Conservation (phyloP, 441 rosid species). For the Jatropha podagrica region DNA sequence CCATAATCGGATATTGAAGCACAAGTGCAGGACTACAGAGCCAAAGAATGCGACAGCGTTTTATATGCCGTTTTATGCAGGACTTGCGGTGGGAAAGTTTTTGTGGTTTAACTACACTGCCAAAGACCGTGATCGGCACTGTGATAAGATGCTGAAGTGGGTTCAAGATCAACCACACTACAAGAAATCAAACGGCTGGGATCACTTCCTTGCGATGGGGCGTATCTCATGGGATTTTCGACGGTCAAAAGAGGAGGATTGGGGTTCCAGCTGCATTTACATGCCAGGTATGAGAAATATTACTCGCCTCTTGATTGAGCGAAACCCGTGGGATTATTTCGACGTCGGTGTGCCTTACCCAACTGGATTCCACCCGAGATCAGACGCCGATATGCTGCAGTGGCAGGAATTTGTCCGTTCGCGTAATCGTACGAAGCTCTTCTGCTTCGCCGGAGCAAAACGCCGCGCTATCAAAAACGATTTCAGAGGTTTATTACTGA, state of each 20-base stretch:
- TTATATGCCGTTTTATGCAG: slow-evolving; percentile 87
- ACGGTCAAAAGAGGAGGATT: slow-evolving; percentile 59
- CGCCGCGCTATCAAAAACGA: slow-evolving; percentile 61
- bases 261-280: slow-evolving; percentile 93
- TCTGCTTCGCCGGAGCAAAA: slow-evolving; percentile 88
- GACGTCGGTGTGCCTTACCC: slow-evolving; percentile 94
- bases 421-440: slow-evolving; percentile 51
- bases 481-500: slow-evolving; percentile 61
- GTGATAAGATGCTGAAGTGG: slow-evolving; percentile 65
- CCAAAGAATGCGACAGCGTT: slow-evolving; percentile 72
- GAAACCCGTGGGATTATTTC: slow-evolving; percentile 95
- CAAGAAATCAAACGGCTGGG: slow-evolving; percentile 74
- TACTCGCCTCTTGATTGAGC: slow-evolving; percentile 87
- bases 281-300: slow-evolving; percentile 82
- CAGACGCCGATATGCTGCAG: slow-evolving; percentile 53
- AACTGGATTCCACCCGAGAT: slow-evolving; percentile 94
- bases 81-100: slow-evolving; percentile 85
- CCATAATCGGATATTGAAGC: slow-evolving; percentile 70
- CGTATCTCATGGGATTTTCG: slow-evolving; percentile 99
- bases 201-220: slow-evolving; percentile 89
- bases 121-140: slow-evolving; percentile 68
- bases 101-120: slow-evolving; percentile 59
- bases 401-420: slow-evolving; percentile 78
- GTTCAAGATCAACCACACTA: slow-evolving; percentile 56
- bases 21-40: slow-evolving; percentile 66